Percentiles rank a stretch among this genome's conserved stretches.
Conservation (phyloP, 192 early-diverging fungal species). For the Podila minutissima region DNA sequence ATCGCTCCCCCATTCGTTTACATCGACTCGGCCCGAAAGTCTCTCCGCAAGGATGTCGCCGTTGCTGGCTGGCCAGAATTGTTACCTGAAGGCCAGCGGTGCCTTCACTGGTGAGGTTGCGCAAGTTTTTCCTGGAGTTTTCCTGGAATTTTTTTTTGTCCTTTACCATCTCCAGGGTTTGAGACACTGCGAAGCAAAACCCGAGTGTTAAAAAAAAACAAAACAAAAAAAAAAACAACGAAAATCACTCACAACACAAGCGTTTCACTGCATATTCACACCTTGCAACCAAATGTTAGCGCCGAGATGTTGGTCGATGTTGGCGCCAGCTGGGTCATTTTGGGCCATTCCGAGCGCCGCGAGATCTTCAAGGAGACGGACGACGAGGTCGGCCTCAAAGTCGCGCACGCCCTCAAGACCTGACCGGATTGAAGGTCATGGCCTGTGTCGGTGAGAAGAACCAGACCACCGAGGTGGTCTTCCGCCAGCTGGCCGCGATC, state of each 20-base stretch:
- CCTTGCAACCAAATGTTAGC: slow-evolving; percentile 29
- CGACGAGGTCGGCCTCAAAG: slow-evolving; percentile 88
- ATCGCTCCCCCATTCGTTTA: slow-evolving; percentile 93
- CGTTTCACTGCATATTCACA: background rate
- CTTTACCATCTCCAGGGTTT: no score
- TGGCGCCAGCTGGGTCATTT: slow-evolving; percentile 89
- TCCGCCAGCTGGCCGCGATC: slow-evolving; percentile 89
- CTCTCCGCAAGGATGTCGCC: slow-evolving; percentile 78
- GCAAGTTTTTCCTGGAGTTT: slow-evolving; percentile 33
- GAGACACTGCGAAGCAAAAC: no score
- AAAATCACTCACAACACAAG: background rate
- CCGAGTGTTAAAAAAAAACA: background rate
- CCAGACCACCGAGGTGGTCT: slow-evolving; percentile 82
- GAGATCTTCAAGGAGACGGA: slow-evolving; percentile 87
- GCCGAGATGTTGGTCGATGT: slow-evolving; percentile 95
- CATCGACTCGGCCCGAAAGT: slow-evolving; percentile 75
- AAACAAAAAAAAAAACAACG: background rate
- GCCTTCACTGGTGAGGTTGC: slow-evolving; percentile 97
- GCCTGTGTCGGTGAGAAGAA: slow-evolving; percentile 94
- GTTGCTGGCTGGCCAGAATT: slow-evolving; percentile 97
- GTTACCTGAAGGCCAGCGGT: slow-evolving; percentile 80
- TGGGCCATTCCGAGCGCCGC: slow-evolving; percentile 98
- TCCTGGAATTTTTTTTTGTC: no score
- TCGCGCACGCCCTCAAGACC: slow-evolving; percentile 79
- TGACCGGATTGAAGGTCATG: slow-evolving; percentile 88